Evolutionary conservation across 1,284 basidiomycete species (phyloP).

Genomic region (Trametes hirsuta): DNA sequence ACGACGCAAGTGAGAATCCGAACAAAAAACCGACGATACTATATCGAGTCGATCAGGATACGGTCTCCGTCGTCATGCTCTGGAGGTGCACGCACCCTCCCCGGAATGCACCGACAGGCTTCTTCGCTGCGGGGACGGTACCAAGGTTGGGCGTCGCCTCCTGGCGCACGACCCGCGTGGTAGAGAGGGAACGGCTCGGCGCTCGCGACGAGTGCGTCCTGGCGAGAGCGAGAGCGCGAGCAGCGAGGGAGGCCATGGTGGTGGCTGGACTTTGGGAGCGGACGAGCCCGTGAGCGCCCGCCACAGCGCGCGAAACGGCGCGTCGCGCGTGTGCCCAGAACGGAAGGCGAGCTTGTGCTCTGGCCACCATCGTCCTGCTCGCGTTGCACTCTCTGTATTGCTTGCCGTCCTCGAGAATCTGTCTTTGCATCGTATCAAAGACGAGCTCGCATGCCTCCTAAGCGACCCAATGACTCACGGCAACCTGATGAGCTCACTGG

Average conservation of each 20-base stretch:
- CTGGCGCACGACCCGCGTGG: conserved; percentile 46
- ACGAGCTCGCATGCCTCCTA: conserved; percentile 47
- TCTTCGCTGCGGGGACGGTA: conserved; percentile 63
- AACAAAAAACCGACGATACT: conserved; percentile 90
- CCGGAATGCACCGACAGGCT: conserved; percentile 83
- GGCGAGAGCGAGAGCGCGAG: conserved; percentile 44
- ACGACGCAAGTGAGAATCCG: conserved; percentile 85
- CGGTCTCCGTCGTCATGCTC: neutral
- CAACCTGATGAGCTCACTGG: conserved; percentile 41
- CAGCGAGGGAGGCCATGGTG: conserved; percentile 44
- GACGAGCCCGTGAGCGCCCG: conserved; percentile 6
- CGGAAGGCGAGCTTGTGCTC: neutral
- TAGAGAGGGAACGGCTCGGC: conserved; percentile 38
- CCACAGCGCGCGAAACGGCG: conserved; percentile 14
- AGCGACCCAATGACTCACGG: conserved; percentile 46
- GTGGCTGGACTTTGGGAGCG: conserved; percentile 10
- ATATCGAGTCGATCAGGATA: neutral
- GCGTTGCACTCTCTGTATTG: neutral
- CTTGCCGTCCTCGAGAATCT: neutral
- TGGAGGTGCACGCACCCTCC: conserved; percentile 65
- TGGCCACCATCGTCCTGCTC: conserved; percentile 1
- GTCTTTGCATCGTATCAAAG: neutral
- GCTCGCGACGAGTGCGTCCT: conserved; percentile 17
- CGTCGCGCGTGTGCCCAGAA: conserved; percentile 8
- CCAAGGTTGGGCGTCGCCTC: conserved; percentile 56